Percentiles rank a stretch among this genome's conserved stretches.
Conservation (phyloP, 1,284 basidiomycete species). For the Schizophyllum commune region DNA sequence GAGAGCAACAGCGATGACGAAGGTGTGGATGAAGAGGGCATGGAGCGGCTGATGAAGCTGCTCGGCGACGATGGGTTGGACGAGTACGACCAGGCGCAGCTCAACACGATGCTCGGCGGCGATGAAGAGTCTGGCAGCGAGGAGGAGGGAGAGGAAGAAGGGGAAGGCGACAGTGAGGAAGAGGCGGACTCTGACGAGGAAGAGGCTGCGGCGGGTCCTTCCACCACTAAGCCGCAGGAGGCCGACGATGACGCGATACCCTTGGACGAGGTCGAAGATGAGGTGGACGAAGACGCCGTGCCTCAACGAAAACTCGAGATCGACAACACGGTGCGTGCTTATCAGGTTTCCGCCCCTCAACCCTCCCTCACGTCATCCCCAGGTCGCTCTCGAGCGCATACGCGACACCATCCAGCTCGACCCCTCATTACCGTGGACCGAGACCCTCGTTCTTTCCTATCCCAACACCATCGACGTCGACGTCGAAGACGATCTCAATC, state of each 20-base stretch:
- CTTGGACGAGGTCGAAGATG: slow-evolving; percentile 62
- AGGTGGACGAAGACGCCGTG: slow-evolving; percentile 71
- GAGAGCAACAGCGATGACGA: slow-evolving; percentile 44
- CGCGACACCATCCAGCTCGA: slow-evolving; percentile 74
- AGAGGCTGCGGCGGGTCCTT: slow-evolving; percentile 30
- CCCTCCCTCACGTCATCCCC: slow-evolving; percentile 4
- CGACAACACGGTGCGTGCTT: slow-evolving; percentile 60
- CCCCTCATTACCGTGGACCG: slow-evolving; percentile 75
- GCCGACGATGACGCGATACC: slow-evolving; percentile 43
- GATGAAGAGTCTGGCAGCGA: slow-evolving; percentile 26
- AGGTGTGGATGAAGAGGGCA: slow-evolving; percentile 58
- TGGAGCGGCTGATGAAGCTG: slow-evolving; percentile 57
- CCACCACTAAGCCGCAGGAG: slow-evolving; percentile 16
- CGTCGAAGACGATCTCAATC: slow-evolving; percentile 83
- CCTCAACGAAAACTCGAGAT: slow-evolving; percentile 77
- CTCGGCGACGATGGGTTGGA: slow-evolving; percentile 62
- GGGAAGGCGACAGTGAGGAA: slow-evolving; percentile 23
- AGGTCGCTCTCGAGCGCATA: slow-evolving; percentile 80
- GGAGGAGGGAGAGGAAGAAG: slow-evolving; percentile 21
- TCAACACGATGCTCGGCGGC: slow-evolving; percentile 31
- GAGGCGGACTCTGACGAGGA: slow-evolving; percentile 30
- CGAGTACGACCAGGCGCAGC: slow-evolving; percentile 49
- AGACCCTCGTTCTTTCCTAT: slow-evolving; percentile 73
- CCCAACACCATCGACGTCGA: slow-evolving; percentile 72
- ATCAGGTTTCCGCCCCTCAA: slow-evolving; percentile 3